Evolutionary conservation across 331 rosid species (phyloP), one percentile per base, ranked within the genome.

Genomic region (Phaseolus coccineus): DNA sequence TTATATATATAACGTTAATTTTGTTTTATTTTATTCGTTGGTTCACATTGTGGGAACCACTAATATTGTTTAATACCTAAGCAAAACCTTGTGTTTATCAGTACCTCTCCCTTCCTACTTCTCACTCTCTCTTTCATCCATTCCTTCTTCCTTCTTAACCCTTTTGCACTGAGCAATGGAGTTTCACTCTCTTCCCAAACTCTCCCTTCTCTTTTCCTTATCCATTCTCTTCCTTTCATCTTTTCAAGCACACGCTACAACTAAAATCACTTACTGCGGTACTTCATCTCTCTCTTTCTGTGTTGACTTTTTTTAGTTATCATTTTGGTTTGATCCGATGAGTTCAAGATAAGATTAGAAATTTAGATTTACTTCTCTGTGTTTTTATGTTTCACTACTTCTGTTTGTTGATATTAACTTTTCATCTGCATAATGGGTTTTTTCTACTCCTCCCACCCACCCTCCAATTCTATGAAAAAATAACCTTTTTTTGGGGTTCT

Each of bases 231-330:
- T 87, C 61, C 86, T 92, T 46, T 82, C 86, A 37, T 78, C 85
- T 42, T 42, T 85, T 16, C 78, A 33, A 16, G 77, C 87, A 75
- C 90, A 71, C 15, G 94, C 97, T 44, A 44, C 79, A 8, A 10
- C 39, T 15, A 48, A 0, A 42, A 80, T 92, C 85, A 84, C 82
- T 14, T 91, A 92, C 62, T 94, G 98, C 81, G 89, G 97, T 94
- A 50, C 56, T 1, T 62, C 53, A 19, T 3, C 59, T 63, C 10
- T 42, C 73, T 42, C 72, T 19, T 53, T 12, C 35, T 9, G 62
- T 3, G 35, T 30, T 42, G 16, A 65, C 62, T 22, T 42, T 31
- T 55, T 19, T 2, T 42, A 8, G 13, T 42, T 42, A 42, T 2
- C 10, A 42, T 42, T 33, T 42, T 42, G 47, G 47, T 42, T 42